A percentile compares a stretch with the other conserved stretches of the same genome.
These are phyloP conservation scores for Pseudogymnoascus sp. DNA, from an alignment of 2,329 filamentous ascomycete genomes.

Conservation along the genomic window DNA sequence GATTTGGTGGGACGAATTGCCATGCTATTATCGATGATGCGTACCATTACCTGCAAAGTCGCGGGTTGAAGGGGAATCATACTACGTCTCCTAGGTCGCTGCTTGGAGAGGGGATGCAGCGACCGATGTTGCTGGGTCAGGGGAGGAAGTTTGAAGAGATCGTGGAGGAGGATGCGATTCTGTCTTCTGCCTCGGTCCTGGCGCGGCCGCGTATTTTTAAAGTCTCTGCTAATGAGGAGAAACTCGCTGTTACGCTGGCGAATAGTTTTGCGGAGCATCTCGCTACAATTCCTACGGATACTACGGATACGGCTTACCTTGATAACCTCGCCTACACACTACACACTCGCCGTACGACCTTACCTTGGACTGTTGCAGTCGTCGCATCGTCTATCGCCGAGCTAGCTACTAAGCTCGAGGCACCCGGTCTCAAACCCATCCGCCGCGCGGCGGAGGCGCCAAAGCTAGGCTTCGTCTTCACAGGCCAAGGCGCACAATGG, in stretches of 20 bases:
- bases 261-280: neutral
- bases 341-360: neutral
- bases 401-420: conserved; percentile 32
- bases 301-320: conserved; percentile 10
- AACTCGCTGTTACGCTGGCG: neutral
- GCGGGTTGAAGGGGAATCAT: conserved; percentile 20
- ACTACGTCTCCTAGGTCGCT: conserved; percentile 18
- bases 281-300: neutral
- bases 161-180: neutral
- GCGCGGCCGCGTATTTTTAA: neutral
- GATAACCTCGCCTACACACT: conserved; percentile 15
- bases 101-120: neutral
- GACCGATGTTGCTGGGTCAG: neutral
- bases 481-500: conserved; percentile 27
- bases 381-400: conserved; percentile 29
- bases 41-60: conserved; percentile 16
- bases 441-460: neutral
- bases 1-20: conserved; percentile 43
- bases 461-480: conserved; percentile 18
- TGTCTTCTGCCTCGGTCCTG: neutral
- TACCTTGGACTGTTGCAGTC: conserved; percentile 16
- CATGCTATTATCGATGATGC: conserved; percentile 31
- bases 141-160: neutral
- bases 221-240: neutral
- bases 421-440: conserved; percentile 28